Base-by-base conservation (phyloP, 2,329 filamentous ascomycete species). In the Hirsutella minnesotensis region DNA sequence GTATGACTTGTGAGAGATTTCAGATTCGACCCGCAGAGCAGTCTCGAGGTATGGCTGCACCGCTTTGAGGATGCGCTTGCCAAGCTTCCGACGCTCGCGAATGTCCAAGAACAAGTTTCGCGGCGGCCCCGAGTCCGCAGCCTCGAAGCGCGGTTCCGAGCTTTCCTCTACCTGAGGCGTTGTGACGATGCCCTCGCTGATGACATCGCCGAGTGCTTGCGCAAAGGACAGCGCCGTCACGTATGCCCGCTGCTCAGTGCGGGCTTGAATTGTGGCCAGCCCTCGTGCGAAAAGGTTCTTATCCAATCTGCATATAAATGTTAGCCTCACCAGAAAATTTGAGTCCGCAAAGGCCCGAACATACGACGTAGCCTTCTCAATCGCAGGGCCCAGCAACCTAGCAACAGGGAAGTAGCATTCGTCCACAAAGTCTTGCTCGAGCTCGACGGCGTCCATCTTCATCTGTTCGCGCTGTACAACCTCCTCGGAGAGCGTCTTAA, bases 331-430 rank as follows among this genome's bases (percentile, higher is more conserved):
- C n/a, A n/a, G n/a, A n/a, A n/a, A n/a, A n/a, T n/a, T n/a, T n/a
- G n/a, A n/a, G n/a, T 18, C 39, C 22, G 44, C 19, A 27, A 1
- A 39, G 29, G 31, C 36, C 29, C 16, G 24, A 44, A 77, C 88
- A 77, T 75, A 95, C 87, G 70, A 70, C 55, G 85, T 73, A 9
- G 87, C 87, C 63, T 83, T 87, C 34, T 88, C 82, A 40, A 95
- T 69, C 22, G 92, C 81, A 4, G 86, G 83, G 55, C 73, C 75
- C 19, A 98, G 72, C 40, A 94, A 66, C 52, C 80, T 80, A 44
- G 81, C 75, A 13, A 95, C 77, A 1, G 92, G 92, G 51, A 96
- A 95, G 64, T 96, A 98, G 52, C 94, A 83, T 30, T 78, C 83
- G 58, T 96, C 84, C 24, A 96, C 77, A 55, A 95, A 81, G 46